A percentile compares a stretch with the other conserved stretches of the same genome.
Evolutionary conservation across 2,329 filamentous ascomycete species (phyloP).

Genomic region (Hymenotorrendiella dingleyae): DNA sequence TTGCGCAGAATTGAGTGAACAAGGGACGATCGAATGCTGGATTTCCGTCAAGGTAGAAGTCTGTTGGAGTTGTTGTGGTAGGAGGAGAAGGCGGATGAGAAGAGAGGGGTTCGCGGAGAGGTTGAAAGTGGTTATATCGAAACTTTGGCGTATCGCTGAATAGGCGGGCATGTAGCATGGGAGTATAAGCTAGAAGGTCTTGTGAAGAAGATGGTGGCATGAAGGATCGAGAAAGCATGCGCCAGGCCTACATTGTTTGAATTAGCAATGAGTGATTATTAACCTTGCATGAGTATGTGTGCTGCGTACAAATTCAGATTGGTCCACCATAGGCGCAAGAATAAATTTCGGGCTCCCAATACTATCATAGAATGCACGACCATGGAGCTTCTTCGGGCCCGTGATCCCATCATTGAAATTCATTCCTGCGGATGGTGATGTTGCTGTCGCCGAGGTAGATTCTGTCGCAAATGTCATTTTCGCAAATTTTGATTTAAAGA

Average conservation of each 20-base stretch:
- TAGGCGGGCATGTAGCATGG: conserved; percentile 92
- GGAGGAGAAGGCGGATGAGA: conserved; percentile 6
- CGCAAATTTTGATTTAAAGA: conserved; percentile 6
- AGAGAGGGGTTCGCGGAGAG: conserved; percentile 32
- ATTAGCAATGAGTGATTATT: too few relatives aligned
- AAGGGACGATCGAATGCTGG: conserved; percentile 78
- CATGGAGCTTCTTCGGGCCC: conserved; percentile 58
- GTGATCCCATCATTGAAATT: conserved; percentile 3
- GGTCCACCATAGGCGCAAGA: conserved; percentile 95
- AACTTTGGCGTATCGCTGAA: conserved; percentile 74
- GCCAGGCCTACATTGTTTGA: conserved; percentile 79
- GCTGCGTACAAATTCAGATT: conserved; percentile 83
- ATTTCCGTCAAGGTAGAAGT: conserved; percentile 76
- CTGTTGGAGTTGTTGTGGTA: conserved; percentile 27
- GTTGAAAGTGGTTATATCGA: conserved; percentile 75
- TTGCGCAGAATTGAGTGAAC: conserved; percentile 95
- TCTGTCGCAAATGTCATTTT: conserved; percentile 16
- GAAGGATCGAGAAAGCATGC: conserved; percentile 91
- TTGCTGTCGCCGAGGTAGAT: conserved; percentile 9
- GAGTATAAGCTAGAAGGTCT: conserved; percentile 78
- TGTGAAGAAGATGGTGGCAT: conserved; percentile 60
- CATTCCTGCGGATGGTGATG: background rate
- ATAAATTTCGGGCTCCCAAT: conserved; percentile 88
- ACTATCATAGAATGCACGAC: conserved; percentile 88
- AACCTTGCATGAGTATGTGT: background rate